Evolutionary conservation across 225 moss, liverwort and hornwort genomes (phyloP).

Genomic region (Bryoerythrophyllum caledonicum): DNA sequence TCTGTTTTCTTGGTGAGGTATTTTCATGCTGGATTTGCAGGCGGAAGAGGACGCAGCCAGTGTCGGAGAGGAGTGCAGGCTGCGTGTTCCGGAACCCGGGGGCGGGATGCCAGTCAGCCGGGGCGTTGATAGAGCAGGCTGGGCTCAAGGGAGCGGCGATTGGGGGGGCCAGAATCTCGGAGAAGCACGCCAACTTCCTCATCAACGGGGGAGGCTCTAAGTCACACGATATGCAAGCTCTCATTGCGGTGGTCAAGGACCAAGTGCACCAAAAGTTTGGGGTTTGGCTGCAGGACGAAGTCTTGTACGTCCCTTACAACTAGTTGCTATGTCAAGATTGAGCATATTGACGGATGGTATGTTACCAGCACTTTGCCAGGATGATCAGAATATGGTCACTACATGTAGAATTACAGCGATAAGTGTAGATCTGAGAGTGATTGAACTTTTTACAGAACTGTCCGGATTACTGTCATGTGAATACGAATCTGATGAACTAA

Average conservation of each 20-base stretch:
- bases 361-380: background rate
- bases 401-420: no score
- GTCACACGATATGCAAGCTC: slow-evolving; percentile 67
- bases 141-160: slow-evolving; percentile 72
- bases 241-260: slow-evolving; percentile 65
- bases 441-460: no score
- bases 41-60: slow-evolving; percentile 76
- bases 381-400: no score
- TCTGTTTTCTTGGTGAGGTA: background rate
- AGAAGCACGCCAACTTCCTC: slow-evolving; percentile 81
- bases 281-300: slow-evolving; percentile 63
- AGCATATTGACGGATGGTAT: background rate
- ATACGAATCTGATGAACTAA: no score
- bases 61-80: slow-evolving; percentile 74
- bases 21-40: slow-evolving; percentile 33
- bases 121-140: slow-evolving; percentile 81
- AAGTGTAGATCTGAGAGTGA: no score
- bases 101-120: slow-evolving; percentile 62
- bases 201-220: slow-evolving; percentile 69
- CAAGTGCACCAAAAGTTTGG: slow-evolving; percentile 58
- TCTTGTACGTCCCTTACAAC: slow-evolving; percentile 55
- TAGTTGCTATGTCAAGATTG: background rate
- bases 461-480: no score
- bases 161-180: slow-evolving; percentile 64
- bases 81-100: slow-evolving; percentile 94